Base-by-base conservation (phyloP, 1,284 basidiomycete genomes). In the Microbotryum intermedium region DNA sequence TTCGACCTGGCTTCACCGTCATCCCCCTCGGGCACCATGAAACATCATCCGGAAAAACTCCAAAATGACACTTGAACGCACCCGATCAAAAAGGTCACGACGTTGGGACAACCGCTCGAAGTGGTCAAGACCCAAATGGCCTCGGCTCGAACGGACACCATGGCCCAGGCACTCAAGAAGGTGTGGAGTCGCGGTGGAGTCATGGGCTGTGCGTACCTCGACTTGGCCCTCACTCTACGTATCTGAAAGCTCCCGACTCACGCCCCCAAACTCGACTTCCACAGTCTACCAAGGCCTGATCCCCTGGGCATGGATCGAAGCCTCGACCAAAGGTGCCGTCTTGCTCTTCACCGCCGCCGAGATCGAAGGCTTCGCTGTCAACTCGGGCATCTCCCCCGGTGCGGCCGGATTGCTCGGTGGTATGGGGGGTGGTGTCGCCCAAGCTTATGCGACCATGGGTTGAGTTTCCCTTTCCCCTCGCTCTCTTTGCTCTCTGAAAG, bases 221-320 rank as follows among this genome's bases (percentile, higher is more conserved):
- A 43, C 47, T 34, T 23, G 26, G 8, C 26, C 26, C 8, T 20
- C n/a, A 3, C 10, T 49, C 47, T 9, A 49, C 42, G 42, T 55
- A 20, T 26, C 48, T 21, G 23, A 47, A 53, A 20, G 26, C 53
- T 47, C 20, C 54, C 20, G 18, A n/a, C 25, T 20, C 34, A 39
- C 34, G 18, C 42, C 45, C 23, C 21, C 25, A 16, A 11, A 11
- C 20, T 26, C 47, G 13, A n/a, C n/a, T n/a, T 53, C 16, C 25
- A 9, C 62, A 71, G 70, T 97, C 80, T 99, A 92, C 79, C 95
- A 99, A 77, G 95, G 95, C 69, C 83, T 99, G 60, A 98, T 98
- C 74, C 95, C 94, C 71, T 98, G 94, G 90, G 95, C 95, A 29
- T 98, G 95, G 95, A 97, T 99, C 72, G 95, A 99, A 76, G 95